These are phyloP conservation scores for Ascochyta pisi DNA, from an alignment of 2,329 filamentous ascomycete species.

Conservation along the genomic window DNA sequence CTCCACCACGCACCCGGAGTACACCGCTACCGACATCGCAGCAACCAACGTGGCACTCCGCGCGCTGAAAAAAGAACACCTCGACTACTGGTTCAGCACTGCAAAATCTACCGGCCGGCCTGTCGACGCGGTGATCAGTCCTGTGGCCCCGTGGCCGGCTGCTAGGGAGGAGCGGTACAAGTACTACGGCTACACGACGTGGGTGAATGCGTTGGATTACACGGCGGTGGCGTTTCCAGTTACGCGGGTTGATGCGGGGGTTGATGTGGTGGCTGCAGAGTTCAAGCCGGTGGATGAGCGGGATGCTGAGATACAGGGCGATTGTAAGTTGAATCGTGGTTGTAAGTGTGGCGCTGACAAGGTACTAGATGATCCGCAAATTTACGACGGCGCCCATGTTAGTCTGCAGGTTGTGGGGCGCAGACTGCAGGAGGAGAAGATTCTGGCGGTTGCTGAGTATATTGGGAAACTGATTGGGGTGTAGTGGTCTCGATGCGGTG, in stretches of 20 bases:
- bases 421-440: constrained; percentile 50
- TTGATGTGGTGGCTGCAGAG: constrained; percentile 34
- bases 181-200: constrained; percentile 45
- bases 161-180: constrained; percentile 36
- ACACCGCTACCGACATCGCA: constrained; percentile 40
- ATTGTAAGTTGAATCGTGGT: constrained; percentile 30
- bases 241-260: constrained; percentile 37
- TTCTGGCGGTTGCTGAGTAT: constrained; percentile 46
- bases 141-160: constrained; percentile 48
- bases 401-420: constrained; percentile 47
- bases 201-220: constrained; percentile 43
- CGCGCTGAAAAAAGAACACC: constrained; percentile 40
- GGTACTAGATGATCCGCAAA: constrained; percentile 46
- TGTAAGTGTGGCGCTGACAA: too few relatives aligned
- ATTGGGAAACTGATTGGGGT: constrained; percentile 33
- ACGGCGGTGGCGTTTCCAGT: constrained; percentile 46
- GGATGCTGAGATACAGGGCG: constrained; percentile 36
- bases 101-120: constrained; percentile 32
- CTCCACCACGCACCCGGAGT: constrained; percentile 21
- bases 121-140: constrained; percentile 48
- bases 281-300: constrained; percentile 37
- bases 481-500: background rate
- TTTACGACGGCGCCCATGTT: constrained; percentile 50
- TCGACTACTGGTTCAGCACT: constrained; percentile 50
- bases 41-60: constrained; percentile 42